Conservation (phyloP, 805 yeast genomes). For the Wickerhamomyces bovis region DNA sequence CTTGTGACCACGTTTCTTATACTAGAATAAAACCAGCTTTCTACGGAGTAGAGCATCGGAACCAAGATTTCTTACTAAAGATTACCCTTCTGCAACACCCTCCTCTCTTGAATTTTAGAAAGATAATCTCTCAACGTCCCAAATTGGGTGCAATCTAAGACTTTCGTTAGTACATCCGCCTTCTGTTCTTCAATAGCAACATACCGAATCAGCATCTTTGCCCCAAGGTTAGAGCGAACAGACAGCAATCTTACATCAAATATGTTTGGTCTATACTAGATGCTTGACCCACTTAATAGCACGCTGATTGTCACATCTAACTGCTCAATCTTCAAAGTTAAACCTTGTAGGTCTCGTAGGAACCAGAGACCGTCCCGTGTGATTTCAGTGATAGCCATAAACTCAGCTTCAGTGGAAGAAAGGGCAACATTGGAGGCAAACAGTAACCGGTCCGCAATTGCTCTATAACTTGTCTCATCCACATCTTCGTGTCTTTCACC, state of each 20-base stretch:
- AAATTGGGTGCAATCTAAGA: neutral
- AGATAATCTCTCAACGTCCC: neutral
- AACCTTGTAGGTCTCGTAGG: neutral
- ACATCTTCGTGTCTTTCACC: neutral
- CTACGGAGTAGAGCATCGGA: no score
- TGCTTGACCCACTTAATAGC: neutral
- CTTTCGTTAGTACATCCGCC: neutral
- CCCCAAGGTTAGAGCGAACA: no score
- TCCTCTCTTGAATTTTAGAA: neutral
- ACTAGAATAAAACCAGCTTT: no score
- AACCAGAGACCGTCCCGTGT: neutral
- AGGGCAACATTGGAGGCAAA: neutral
- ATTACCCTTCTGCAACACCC: no score
- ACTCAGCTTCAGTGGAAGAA: no score
- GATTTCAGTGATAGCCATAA: no score
- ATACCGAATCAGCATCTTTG: neutral
- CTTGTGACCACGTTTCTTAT: no score
- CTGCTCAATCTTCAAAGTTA: neutral
- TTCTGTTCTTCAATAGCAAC: neutral
- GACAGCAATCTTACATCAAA: neutral
- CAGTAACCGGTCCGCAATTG: neutral
- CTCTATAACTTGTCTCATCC: neutral
- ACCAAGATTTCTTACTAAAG: no score
- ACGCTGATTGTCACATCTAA: neutral
- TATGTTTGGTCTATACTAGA: neutral